Conservation (phyloP, 2,329 filamentous ascomycete species). For the Westerdykella sp. region DNA sequence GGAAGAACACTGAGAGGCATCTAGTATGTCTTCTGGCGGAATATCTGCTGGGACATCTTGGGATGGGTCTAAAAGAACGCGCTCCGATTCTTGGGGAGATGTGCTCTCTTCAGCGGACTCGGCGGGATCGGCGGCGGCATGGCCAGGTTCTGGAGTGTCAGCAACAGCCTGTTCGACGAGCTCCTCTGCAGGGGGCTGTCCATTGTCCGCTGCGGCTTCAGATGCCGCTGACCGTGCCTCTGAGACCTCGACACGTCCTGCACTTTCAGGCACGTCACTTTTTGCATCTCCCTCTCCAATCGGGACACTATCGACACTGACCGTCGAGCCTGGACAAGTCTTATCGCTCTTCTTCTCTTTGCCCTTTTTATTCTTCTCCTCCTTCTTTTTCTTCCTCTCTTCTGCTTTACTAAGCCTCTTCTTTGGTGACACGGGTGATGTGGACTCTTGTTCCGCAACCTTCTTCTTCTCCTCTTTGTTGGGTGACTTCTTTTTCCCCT, state of each 20-base stretch:
- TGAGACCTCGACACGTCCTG: not conserved
- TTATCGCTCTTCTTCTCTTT: conserved; percentile 16
- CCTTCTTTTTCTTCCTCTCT: conserved; percentile 23
- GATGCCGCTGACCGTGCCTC: not conserved
- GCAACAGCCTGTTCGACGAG: not conserved
- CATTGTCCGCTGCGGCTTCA: not conserved
- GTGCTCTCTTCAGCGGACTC: conserved; percentile 2
- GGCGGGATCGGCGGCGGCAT: not conserved
- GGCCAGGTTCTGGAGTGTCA: not conserved
- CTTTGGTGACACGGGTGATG: conserved; percentile 7
- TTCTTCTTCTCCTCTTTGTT: conserved; percentile 19
- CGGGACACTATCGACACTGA: conserved; percentile 7
- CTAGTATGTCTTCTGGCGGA: not conserved
- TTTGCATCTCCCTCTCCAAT: conserved; percentile 13
- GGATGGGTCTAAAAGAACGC: not conserved
- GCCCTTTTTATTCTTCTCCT: conserved; percentile 17
- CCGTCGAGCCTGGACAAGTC: conserved; percentile 8
- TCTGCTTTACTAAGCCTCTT: conserved; percentile 23
- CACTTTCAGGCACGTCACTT: conserved; percentile 7
- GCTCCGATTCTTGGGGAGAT: not conserved
- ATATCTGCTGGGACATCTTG: not conserved
- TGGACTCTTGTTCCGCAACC: conserved; percentile 5
- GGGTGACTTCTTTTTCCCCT: conserved; percentile 1
- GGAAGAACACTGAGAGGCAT: not conserved
- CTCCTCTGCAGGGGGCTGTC: not conserved